Evolutionary conservation across 345 rosid genomes (phyloP).

Genomic region (Passiflora organensis): DNA sequence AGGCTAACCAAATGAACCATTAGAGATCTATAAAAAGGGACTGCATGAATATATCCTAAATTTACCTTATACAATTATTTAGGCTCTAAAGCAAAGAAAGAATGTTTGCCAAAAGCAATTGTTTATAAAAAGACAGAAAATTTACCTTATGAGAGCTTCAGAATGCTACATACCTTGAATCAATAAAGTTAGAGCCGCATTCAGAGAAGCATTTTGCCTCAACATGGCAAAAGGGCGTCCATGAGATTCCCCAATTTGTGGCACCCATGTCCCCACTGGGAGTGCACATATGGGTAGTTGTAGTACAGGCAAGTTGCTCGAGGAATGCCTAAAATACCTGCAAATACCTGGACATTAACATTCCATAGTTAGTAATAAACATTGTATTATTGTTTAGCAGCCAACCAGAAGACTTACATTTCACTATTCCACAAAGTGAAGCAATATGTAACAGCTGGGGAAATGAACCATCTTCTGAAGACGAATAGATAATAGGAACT

Average conservation of each 20-base stretch:
- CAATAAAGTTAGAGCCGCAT: constrained; percentile 63
- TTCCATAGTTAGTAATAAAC: constrained; percentile 22
- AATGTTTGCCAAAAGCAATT: background rate
- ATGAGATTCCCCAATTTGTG: constrained; percentile 72
- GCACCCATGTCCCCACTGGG: constrained; percentile 91
- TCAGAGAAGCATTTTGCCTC: constrained; percentile 66
- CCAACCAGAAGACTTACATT: constrained; percentile 48
- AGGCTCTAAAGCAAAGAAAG: background rate
- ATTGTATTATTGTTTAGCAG: constrained; percentile 1
- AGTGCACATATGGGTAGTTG: constrained; percentile 77
- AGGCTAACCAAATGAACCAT: no score
- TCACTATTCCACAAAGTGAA: constrained; percentile 82
- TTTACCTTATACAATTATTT: no score
- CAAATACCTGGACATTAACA: constrained; percentile 65
- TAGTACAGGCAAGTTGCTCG: constrained; percentile 86
- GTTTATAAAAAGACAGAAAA: background rate
- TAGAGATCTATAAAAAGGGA: no score
- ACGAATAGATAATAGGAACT: constrained; percentile 64
- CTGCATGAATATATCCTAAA: no score
- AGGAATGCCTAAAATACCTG: constrained; percentile 81
- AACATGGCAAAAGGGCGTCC: constrained; percentile 54
- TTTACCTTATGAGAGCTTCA: background rate
- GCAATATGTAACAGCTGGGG: constrained; percentile 91
- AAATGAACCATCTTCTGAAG: constrained; percentile 52
- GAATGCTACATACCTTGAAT: constrained; percentile 49